Percentiles rank a stretch among this genome's conserved stretches.
phyloP scores from a whole-genome alignment of 805 yeast genomes.

The Schizosaccharomyces lindneri region DNA sequence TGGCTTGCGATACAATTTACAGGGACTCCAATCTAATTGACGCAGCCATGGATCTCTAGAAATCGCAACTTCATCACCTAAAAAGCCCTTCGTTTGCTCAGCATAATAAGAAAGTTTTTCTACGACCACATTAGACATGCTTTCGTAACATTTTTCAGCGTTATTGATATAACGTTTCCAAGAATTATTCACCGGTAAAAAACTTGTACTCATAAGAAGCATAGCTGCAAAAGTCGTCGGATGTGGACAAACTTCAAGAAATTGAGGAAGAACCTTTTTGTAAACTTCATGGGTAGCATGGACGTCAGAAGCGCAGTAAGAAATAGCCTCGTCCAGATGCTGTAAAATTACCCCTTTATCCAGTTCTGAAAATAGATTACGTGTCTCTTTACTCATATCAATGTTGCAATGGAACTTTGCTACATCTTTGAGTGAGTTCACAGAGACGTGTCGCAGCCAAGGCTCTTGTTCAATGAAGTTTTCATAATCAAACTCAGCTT shows the following conservation, averaged over 20 bases:
- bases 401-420: constrained; percentile 55
- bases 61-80: constrained; percentile 15
- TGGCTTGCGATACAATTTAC: constrained; percentile 26
- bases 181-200: constrained; percentile 47
- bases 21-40: constrained; percentile 68
- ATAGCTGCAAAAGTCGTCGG: constrained; percentile 85
- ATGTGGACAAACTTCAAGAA: constrained; percentile 51
- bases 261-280: constrained; percentile 42
- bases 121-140: constrained; percentile 31
- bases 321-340: constrained; percentile 35
- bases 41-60: constrained; percentile 63
- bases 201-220: constrained; percentile 41
- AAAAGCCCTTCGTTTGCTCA: constrained; percentile 27
- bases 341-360: constrained; percentile 30
- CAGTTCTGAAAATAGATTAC: constrained; percentile 37
- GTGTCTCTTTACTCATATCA: constrained; percentile 34
- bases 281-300: constrained; percentile 47
- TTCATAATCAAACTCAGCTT: constrained; percentile 10
- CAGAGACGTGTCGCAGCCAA: constrained; percentile 56
- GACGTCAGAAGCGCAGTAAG: constrained; percentile 74
- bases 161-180: constrained; percentile 53
- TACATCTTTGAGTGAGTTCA: constrained; percentile 59
- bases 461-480: constrained; percentile 22
- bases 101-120: constrained; percentile 34
- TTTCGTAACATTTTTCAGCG: constrained; percentile 44